These are phyloP conservation scores for Tuber microsphaerosporum DNA, from an alignment of 495 filamentous ascomycete species.

Conservation along the genomic window DNA sequence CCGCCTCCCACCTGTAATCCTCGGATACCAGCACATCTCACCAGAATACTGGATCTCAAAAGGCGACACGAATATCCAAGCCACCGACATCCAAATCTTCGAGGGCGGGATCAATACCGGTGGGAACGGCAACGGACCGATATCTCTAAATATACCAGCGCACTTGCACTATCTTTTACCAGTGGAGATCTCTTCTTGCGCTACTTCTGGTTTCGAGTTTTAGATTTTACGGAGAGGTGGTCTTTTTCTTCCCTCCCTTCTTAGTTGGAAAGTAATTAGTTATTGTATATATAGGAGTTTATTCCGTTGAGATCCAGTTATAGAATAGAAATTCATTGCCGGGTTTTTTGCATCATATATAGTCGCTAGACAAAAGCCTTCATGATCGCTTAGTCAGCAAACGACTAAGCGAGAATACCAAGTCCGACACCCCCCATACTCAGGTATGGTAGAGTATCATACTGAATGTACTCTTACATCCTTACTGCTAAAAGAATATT, in stretches of 20 bases:
- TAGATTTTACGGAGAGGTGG: not conserved
- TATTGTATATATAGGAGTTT: not conserved
- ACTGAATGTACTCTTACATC: too few species aligned
- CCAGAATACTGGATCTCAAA: constrained; percentile 50
- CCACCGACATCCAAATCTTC: constrained; percentile 9
- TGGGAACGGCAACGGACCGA: constrained; percentile 12
- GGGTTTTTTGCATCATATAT: not conserved
- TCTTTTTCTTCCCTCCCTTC: not conserved
- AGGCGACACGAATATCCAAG: constrained; percentile 1
- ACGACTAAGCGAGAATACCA: too few species aligned
- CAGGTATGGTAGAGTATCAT: too few species aligned
- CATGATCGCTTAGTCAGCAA: too few species aligned
- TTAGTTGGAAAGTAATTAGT: not conserved
- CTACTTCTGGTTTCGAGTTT: not conserved
- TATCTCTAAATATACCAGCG: constrained; percentile 25
- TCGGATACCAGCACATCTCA: constrained; percentile 51
- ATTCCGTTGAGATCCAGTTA: not conserved
- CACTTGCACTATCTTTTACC: constrained; percentile 30
- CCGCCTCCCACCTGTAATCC: constrained; percentile 46
- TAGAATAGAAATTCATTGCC: not conserved
- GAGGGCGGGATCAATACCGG: constrained; percentile 10
- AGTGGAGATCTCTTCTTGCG: constrained; percentile 8
- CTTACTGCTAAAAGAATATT: too few species aligned
- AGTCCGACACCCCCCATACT: too few species aligned
- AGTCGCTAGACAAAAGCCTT: too few species aligned